Base-by-base conservation (phyloP, 192 early-diverging fungal species). In the Backusella australiensis region DNA sequence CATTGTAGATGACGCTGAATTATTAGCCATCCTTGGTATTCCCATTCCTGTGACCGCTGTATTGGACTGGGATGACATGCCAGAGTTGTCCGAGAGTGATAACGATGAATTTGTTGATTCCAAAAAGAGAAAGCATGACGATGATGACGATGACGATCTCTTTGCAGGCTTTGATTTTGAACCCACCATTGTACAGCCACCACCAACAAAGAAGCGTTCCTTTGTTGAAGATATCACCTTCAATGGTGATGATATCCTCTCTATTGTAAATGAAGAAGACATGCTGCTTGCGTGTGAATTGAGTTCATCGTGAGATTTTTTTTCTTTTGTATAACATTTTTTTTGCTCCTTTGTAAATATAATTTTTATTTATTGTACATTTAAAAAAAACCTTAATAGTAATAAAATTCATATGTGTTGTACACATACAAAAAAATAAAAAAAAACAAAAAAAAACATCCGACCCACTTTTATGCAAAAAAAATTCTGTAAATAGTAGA, bases 11-110 rank as follows among this genome's bases (percentile, higher is more conserved):
- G 75, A 76, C 29, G 49, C 29, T 34, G 75, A 76, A 70, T 66
- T 76, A 49, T 38, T 76, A 34, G 75, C 75, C 23, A 76, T 76
- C 26, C 75, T 76, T 56, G 75, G 75, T 38, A 26, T 76, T n/a
- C 67, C 67, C 5, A 17, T 42, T 34, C 34, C 63, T 38, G 21
- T 35, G 15, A 38, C 42, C n/a, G 68, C 38, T 41, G 71, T 66
- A 26, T 59, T 73, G 14, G 72, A 78, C 41, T 72, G 77, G 71
- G 77, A 73, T 23, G 77, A 78, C 71, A 73, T 78, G 71, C 71
- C 69, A 44, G 77, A 78, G 67, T n/a, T 73, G 66, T 67, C 59
- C 4, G 76, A 77, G 34, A 56, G 52, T 17, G 77, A 78, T 35
- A 71, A 67, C 23, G 77, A 75, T 14, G 74, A 63, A 38, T 67